Percentiles rank a stretch among this genome's conserved stretches.
These are phyloP conservation scores for Lactifluus volemus DNA, from an alignment of 768 basidiomycete species.

Conservation along the genomic window DNA sequence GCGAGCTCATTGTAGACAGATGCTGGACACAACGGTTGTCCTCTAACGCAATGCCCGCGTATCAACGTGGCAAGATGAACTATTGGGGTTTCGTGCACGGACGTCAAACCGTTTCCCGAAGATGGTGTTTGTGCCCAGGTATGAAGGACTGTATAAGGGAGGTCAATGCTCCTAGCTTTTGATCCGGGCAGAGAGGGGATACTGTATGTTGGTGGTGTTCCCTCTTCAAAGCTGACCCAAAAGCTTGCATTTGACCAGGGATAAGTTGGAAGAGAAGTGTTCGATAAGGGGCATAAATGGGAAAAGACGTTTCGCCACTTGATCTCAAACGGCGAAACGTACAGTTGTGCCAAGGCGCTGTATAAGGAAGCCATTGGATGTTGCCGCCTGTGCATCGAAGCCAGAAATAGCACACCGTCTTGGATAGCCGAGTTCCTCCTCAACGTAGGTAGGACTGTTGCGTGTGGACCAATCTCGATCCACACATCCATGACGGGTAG, in stretches of 20 bases:
- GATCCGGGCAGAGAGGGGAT: not conserved
- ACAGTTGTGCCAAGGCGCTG: constrained; percentile 41
- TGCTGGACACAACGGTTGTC: constrained; percentile 48
- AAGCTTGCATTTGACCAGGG: constrained; percentile 49
- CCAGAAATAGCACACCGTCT: constrained; percentile 32
- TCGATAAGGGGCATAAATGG: constrained; percentile 31
- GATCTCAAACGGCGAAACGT: constrained; percentile 33
- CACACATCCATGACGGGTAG: constrained; percentile 34
- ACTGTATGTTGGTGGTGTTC: not conserved
- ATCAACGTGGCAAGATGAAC: constrained; percentile 36
- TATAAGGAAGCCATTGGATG: constrained; percentile 39
- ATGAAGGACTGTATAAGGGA: constrained; percentile 30
- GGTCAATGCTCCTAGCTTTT: constrained; percentile 9
- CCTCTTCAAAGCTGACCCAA: constrained; percentile 44
- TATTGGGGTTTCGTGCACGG: constrained; percentile 49
- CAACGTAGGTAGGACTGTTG: constrained; percentile 49
- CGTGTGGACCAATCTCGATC: constrained; percentile 64
- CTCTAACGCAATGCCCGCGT: constrained; percentile 46
- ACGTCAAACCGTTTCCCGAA: constrained; percentile 26
- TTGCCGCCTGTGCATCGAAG: constrained; percentile 40
- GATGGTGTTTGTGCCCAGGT: constrained; percentile 27
- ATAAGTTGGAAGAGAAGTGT: constrained; percentile 53
- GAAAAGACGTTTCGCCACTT: constrained; percentile 49
- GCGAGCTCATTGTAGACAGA: constrained; percentile 56
- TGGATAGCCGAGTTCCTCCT: constrained; percentile 32